Evolutionary conservation across 768 basidiomycete genomes (phyloP), one percentile per base, ranked within the genome.

Genomic region (Pleurotus salmoneostramineus): DNA sequence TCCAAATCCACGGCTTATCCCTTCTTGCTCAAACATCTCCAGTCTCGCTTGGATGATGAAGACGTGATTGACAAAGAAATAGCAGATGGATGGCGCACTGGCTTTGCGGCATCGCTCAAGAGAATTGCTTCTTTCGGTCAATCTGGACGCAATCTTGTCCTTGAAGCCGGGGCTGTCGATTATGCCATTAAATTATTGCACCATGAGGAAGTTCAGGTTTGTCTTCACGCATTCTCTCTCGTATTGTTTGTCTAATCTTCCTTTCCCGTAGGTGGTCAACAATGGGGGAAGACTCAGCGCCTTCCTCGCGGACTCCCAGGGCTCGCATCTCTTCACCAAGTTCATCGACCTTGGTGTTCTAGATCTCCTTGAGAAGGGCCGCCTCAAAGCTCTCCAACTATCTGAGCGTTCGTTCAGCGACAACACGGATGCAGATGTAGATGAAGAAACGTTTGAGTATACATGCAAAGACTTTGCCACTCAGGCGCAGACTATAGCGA

Each of bases 131-230:
- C 4, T 15, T 46, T 58, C 15, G 60, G 62, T 4, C 62, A 61
- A 10, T 33, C 40, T 6, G 44, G 52, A 32, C 46, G 60, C 10
- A 57, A 15, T 14, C 17, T 60, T 21, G 50, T 63, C 3, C 33
- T 64, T n/a, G 64, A 66, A 7, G 57, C 59, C 21, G 65, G 65
- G 12, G 60, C 44, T 1, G 34, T 64, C 4, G 62, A 64, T 4
- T 66, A 61, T 57, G 63, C 62, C 2, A 15, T 64, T 6, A 51
- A 55, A 21, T 56, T 66, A 17, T 33, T 66, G 12, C 32, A 54
- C 27, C 43, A 55, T 6, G 62, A 63, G 2, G 50, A 63, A 57
- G 15, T 57, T 33, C 62, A 66, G 36, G 65, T 66, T 15, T 11
- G 65, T 57, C 52, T 56, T 12, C 17, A 12, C 2, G 17, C 11